These are phyloP conservation scores for Saccharomycopsis phalli DNA, from an alignment of 1,139 yeast genomes.

Conservation along the genomic window DNA sequence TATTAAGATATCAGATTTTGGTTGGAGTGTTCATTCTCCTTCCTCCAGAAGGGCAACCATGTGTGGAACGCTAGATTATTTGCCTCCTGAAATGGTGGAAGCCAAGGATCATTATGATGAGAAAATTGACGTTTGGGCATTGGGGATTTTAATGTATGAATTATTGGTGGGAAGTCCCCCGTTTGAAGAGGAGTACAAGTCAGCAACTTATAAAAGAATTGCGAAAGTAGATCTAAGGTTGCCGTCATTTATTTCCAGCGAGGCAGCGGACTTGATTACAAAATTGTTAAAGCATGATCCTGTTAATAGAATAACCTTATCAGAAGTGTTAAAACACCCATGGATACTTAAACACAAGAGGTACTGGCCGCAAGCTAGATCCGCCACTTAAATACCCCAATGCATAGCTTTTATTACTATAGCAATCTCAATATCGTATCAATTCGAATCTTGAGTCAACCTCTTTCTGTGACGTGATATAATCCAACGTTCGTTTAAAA, in stretches of 20 bases:
- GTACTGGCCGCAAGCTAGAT: conserved; percentile 32
- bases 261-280: conserved; percentile 69
- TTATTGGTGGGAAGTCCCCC: conserved; percentile 86
- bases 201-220: conserved; percentile 71
- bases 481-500: conserved; percentile 60
- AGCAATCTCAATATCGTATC: conserved; percentile 26
- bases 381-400: neutral
- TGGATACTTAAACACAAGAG: conserved; percentile 68
- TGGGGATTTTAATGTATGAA: conserved; percentile 83
- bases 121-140: conserved; percentile 85
- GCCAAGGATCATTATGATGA: conserved; percentile 63
- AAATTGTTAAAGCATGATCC: conserved; percentile 58
- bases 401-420: neutral
- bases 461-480: conserved; percentile 56
- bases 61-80: conserved; percentile 91
- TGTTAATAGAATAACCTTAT: conserved; percentile 48
- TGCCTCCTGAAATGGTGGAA: conserved; percentile 95
- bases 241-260: conserved; percentile 60
- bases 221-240: conserved; percentile 65
- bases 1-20: conserved; percentile 84
- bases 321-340: conserved; percentile 62
- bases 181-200: conserved; percentile 69
- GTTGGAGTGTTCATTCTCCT: conserved; percentile 82
- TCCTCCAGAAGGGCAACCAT: conserved; percentile 59
- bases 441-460: conserved; percentile 57